Base-by-base conservation (phyloP, 2,329 filamentous ascomycete genomes). In the Xylaria sp. region DNA sequence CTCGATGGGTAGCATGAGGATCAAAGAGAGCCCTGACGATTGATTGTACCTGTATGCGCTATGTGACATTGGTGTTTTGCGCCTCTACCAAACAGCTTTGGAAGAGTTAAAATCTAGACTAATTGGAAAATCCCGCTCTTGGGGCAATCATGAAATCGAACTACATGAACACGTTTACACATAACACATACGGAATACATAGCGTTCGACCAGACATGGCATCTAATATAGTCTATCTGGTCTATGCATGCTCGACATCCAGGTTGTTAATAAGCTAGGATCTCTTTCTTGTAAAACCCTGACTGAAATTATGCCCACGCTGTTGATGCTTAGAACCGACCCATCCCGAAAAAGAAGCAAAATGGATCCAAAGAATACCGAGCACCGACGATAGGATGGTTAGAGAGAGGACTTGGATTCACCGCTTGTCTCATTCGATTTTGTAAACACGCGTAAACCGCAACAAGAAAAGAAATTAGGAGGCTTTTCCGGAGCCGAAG, bases 21-120 rank as follows among this genome's bases (percentile, higher is more conserved):
- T 78, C 81, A 87, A 87, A 86, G 85, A 87, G 82, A 84, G 82
- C 82, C 74, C 82, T 81, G 82, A 84, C 80, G 79, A 78, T 77
- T 71, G 68, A 54, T 55, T 27, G 15, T n/a, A 23, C 17, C 11
- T 7, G 13, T 19, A 5, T 63, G 31, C 31, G 13, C 13, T 35
- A 13, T 35, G 7, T 7, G 31, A 35, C 31, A 31, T 29, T 5
- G 43, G 29, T 15, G 17, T 10, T 29, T 21, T 13, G 19, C 27
- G 6, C n/a, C n/a, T n/a, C n/a, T n/a, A n/a, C n/a, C n/a, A n/a
- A n/a, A n/a, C n/a, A n/a, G n/a, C n/a, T n/a, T n/a, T n/a, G n/a
- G n/a, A n/a, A n/a, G n/a, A n/a, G n/a, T n/a, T n/a, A n/a, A n/a
- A n/a, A n/a, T n/a, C n/a, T n/a, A n/a, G n/a, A n/a, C n/a, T n/a